Base-by-base conservation (phyloP, 1,284 basidiomycete species). In the Apiotrichum sp. region DNA sequence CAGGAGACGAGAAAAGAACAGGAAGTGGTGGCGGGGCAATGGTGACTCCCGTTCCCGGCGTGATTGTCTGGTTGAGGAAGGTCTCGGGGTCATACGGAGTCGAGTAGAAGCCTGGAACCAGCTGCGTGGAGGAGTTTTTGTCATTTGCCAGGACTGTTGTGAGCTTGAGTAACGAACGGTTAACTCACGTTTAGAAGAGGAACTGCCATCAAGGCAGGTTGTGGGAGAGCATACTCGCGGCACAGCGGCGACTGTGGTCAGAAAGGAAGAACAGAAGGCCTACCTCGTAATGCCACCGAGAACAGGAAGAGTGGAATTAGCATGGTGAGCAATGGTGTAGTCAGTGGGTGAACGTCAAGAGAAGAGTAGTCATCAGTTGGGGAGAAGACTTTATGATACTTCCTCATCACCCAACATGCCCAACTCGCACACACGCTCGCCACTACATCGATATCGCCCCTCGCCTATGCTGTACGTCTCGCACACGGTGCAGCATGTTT, bases 131-230 rank as follows among this genome's bases (percentile, higher is more conserved):
- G 8, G 33, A 36, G 33, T n/a, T 35, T 13, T 7, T n/a, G 47
- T 55, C 57, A 22, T 83, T 86, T 69, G 67, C 82, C 46, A 80
- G 84, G 65, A 88, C 89, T 54, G 78, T 86, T 68, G 89, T 91
- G 65, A 86, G 87, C 75, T 88, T 83, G 63, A 88, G 6, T 11
- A 41, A 38, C 35, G 29, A 16, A 32, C 36, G 10, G 40, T 32
- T 33, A 6, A 61, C 65, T 59, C 29, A 69, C 67, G 13, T 31
- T 56, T 31, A 3, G 66, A 66, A 5, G 58, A 47, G 7, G 63
- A 53, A n/a, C 44, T 42, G 38, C 66, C 68, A 10, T 57, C 31
- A 10, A 69, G 32, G 44, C 68, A 69, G 4, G 32, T 51, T 3
- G 50, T 35, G 3, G 65, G 53, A 13, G 61, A 57, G 44, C 68